Conservation (phyloP, 2,329 filamentous ascomycete species). For the Colletotrichum cordylinicola region DNA sequence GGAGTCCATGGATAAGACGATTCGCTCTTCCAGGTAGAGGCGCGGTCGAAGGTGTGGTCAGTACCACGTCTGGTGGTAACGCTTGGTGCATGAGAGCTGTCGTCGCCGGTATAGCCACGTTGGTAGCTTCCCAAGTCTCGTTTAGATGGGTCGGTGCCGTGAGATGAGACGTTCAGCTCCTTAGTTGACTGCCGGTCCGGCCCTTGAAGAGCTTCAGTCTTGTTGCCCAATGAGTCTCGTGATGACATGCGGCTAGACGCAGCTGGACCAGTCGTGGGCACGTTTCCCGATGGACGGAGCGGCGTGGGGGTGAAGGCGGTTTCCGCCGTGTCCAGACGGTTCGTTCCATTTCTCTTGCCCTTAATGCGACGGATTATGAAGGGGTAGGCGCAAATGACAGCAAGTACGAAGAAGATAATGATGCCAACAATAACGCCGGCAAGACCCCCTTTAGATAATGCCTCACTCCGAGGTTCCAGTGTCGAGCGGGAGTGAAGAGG, state of each 20-base stretch:
- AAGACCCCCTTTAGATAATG: conserved; percentile 34
- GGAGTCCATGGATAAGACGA: conserved; percentile 17
- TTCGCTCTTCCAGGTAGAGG: conserved; percentile 21
- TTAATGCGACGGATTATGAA: conserved; percentile 37
- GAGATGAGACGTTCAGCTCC: neutral
- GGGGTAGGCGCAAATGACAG: conserved; percentile 44
- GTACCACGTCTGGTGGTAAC: conserved; percentile 10
- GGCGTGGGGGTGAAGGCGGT: conserved; percentile 27
- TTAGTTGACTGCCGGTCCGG: conserved; percentile 9
- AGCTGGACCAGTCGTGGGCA: conserved; percentile 3
- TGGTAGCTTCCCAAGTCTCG: conserved; percentile 1
- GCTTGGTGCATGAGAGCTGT: conserved; percentile 8
- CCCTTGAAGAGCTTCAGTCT: conserved; percentile 2
- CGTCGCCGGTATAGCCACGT: conserved; percentile 1
- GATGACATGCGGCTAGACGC: conserved; percentile 11
- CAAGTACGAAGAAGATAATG: conserved; percentile 35
- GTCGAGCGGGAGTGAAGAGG: conserved; percentile 25
- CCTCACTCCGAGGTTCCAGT: conserved; percentile 33
- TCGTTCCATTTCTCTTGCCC: conserved; percentile 28
- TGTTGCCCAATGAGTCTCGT: conserved; percentile 5
- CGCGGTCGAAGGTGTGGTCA: conserved; percentile 13
- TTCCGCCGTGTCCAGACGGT: conserved; percentile 35
- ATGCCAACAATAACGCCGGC: conserved; percentile 43
- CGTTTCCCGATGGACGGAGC: conserved; percentile 35
- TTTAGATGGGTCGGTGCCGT: neutral